These are phyloP conservation scores for Mycena galopus DNA, from an alignment of 768 basidiomycete genomes.

Conservation along the genomic window DNA sequence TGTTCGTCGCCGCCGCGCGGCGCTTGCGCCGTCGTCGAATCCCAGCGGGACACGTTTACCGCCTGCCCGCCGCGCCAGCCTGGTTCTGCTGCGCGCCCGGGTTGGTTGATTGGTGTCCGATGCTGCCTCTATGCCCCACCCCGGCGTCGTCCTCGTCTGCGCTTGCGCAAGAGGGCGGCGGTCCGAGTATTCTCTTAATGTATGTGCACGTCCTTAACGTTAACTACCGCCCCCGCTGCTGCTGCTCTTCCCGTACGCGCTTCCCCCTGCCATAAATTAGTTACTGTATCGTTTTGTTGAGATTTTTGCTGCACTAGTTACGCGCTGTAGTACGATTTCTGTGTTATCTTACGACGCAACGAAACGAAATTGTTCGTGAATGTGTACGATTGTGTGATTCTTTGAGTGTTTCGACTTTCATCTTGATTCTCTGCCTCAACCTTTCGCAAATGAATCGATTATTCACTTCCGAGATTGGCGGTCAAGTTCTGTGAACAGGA, in stretches of 20 bases:
- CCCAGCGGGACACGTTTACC: background rate
- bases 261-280: background rate
- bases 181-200: constrained; percentile 9
- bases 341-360: constrained; percentile 58
- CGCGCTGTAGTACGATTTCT: constrained; percentile 60
- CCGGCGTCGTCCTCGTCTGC: constrained; percentile 17
- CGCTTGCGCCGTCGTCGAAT: background rate
- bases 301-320: constrained; percentile 49
- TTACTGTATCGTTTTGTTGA: constrained; percentile 33
- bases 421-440: background rate
- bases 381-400: background rate
- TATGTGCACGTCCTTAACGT: background rate
- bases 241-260: background rate
- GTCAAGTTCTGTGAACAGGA: constrained; percentile 16
- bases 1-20: constrained; percentile 1
- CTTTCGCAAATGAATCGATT: background rate
- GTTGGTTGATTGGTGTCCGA: background rate
- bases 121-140: constrained; percentile 14
- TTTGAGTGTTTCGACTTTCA: constrained; percentile 13
- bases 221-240: background rate
- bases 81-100: constrained; percentile 11
- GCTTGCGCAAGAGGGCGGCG: constrained; percentile 8
- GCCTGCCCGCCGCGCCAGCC: background rate
- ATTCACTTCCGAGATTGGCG: constrained; percentile 15
- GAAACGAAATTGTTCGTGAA: constrained; percentile 44